Base-by-base conservation (phyloP, 805 yeast species). In the Hanseniaspora singularis region DNA sequence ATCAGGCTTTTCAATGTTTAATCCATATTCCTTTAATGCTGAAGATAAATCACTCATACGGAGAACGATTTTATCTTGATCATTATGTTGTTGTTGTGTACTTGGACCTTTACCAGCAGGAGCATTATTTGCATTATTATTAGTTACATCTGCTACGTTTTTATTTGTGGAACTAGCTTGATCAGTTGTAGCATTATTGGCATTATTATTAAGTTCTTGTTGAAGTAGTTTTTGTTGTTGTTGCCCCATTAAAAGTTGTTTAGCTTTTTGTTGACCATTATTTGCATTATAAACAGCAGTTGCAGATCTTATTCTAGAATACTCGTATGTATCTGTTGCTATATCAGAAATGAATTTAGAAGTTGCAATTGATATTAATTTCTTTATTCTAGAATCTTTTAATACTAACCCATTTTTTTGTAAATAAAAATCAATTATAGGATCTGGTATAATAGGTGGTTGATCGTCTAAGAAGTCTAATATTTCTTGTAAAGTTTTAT, bases 241-340 rank as follows among this genome's bases (percentile, higher is more conserved):
- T 60, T 67, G 85, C 40, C 85, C 84, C 39, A 83, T 80, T 56
- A 76, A 66, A 46, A 85, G 67, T 27, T 85, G 89, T 55, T 85
- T 73, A 0, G 92, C 94, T 57, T 94, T 71, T 1, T 78, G 81
- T 59, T 84, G 94, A 7, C 95, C 94, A 57, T 85, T 85, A 37
- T 83, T 71, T 4, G 94, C 77, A 55, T 81, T 79, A 56, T 83
- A 79, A n/a, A 88, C 94, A 0, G 95, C 77, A 11, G 86, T 77
- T 4, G 84, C 70, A n/a, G 92, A 84, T 52, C 97, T 73, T 53
- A 92, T 92, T 51, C 97, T 70, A 8, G 95, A 83, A 59, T 86
- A 88, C 60, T 92, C 98, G 60, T 86, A 92, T 0, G 98, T 96
- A 59, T 92, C 97, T 14, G 87, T 85, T 1, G 98, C 96, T 26